A percentile compares a stretch with the other conserved stretches of the same genome.
These are phyloP conservation scores for Gomphus bonarii DNA, from an alignment of 1,284 basidiomycete genomes.

Conservation along the genomic window DNA sequence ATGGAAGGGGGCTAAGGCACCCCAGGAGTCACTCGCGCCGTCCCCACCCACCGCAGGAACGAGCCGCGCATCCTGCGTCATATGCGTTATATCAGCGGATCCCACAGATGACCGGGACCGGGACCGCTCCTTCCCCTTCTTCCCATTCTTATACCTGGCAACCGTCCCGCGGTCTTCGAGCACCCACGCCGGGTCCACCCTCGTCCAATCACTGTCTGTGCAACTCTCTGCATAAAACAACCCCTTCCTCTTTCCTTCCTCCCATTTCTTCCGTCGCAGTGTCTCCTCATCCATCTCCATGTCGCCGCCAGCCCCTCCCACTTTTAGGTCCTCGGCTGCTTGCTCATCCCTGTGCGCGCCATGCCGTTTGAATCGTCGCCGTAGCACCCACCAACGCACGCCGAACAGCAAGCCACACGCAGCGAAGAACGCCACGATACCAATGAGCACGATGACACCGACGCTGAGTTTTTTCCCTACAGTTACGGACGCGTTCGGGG, in stretches of 20 bases:
- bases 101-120: neutral
- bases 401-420: constrained; percentile 44
- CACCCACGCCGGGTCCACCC: constrained; percentile 2
- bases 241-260: constrained; percentile 1
- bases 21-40: neutral
- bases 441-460: constrained; percentile 51
- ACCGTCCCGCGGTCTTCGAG: neutral
- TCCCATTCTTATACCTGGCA: neutral
- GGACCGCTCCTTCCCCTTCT: neutral
- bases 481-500: constrained; percentile 4
- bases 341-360: neutral
- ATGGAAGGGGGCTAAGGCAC: neutral
- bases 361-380: constrained; percentile 23
- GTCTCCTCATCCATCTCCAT: neutral
- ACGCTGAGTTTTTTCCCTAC: constrained; percentile 33
- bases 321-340: neutral
- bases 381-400: constrained; percentile 36
- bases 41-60: neutral
- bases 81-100: neutral
- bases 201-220: constrained; percentile 1
- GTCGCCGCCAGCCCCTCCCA: neutral
- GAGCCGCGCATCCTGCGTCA: neutral
- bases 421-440: constrained; percentile 43
- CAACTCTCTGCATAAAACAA: constrained; percentile 1
- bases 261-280: neutral